Evolutionary conservation across 371 early-diverging fungal species (phyloP), one percentile per base, ranked within the genome.

Genomic region (Apophysomyces trapeziformis): DNA sequence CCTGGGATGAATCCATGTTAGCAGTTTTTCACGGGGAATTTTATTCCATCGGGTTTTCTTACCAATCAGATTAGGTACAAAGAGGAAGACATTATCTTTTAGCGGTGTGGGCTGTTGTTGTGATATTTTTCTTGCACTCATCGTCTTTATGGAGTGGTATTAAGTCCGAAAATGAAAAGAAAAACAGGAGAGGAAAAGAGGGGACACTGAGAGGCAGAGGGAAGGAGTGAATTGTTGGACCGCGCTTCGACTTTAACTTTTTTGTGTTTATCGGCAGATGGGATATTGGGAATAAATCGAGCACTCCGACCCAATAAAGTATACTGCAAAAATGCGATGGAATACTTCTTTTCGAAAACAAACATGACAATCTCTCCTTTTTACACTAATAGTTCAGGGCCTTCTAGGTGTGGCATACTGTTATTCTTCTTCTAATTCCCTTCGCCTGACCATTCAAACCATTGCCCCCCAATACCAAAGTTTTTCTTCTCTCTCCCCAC

Each of bases 51-150:
- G 44, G 72, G 43, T 35, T 36, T 7, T 54, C 73, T 65, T 87
- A 89, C 90, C 94, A 75, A 96, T 95, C 47, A 96, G 84, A 74
- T 96, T 96, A 37, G 97, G 97, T 60, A 96, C 85, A 72, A 91
- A 96, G 58, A 94, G 81, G 68, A 92, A 95, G 32, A 95, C 90
- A 71, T 91, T 92, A 58, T 90, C 83, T 38, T 50, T 50, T 26
- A 26, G 32, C 0, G 18, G 3, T 50, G 54, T 26, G 54, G 5
- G 54, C 7, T 32, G 21, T 26, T 26, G 54, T 21, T 50, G 54
- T 50, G 16, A 9, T 50, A 21, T 50, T 50, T 50, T 50, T 4
- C 21, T 50, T 26, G 21, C 21, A 50, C 54, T 50, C 54, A 50
- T 50, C 21, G 21, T 26, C 32, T 26, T 26, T 26, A 21, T 26